Base-by-base conservation (phyloP, 2,329 filamentous ascomycete genomes). In the Epicoccum sorghinum region DNA sequence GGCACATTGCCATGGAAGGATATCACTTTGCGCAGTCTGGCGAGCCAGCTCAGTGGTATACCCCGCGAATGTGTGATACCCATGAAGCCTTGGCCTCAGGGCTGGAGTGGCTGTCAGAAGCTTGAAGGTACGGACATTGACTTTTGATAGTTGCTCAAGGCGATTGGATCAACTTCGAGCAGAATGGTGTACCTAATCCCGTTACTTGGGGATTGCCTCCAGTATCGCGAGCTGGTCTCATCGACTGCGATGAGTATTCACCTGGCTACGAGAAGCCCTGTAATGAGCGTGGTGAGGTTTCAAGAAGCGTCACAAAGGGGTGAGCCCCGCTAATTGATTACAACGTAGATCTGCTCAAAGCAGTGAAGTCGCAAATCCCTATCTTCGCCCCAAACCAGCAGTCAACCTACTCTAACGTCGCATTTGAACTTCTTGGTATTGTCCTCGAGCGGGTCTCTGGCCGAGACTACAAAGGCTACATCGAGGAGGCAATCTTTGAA, bases 401-500 rank as follows among this genome's bases (percentile, higher is more conserved):
- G 59, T 76, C 73, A 2, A 75, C 75, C 0, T 80, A 79, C 56
- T 74, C 73, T 4, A 79, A 80, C 40, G 43, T 76, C 13, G 73
- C 70, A 10, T 79, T 73, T 47, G 73, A 75, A 33, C 52, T 80
- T 6, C 69, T 80, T 1, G 77, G 77, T 1, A 64, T 78, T 7
- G 75, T 69, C 0, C 60, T 79, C n/a, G 72, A 68, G 36, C 70
- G 74, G 5, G 72, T 77, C 3, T 68, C 75, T 2, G 70, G 70
- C 27, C 60, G 69, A 52, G 58, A 61, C 2, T 79, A 75, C 52
- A 64, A 68, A 18, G 62, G 70, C 0, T 75, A 78, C 57, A 75
- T 79, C n/a, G 52, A 69, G 4, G 50, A 72, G 4, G 66, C 70
- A 6, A 78, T 80, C 44, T 74, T 79, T 57, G 60, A 65, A 25